Conservation (phyloP, 2,329 filamentous ascomycete species). For the Polychaeton citri region DNA sequence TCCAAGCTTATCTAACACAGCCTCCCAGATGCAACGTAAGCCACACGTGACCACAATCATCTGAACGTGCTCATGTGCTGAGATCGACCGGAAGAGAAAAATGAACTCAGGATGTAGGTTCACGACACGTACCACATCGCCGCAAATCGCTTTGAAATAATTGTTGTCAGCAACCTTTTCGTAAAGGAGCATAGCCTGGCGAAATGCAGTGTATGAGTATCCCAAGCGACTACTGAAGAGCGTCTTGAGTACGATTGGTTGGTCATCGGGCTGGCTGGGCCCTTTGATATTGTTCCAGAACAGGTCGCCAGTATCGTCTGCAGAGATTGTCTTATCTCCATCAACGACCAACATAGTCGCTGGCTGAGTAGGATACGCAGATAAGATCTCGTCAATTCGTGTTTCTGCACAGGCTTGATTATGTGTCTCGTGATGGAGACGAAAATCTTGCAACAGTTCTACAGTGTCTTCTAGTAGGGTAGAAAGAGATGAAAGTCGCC, state of each 20-base stretch:
- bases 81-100: slow-evolving; percentile 26
- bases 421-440: slow-evolving; percentile 22
- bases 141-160: slow-evolving; percentile 34
- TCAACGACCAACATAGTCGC: slow-evolving; percentile 45
- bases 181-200: slow-evolving; percentile 40
- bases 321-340: slow-evolving; percentile 42
- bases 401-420: slow-evolving; percentile 24
- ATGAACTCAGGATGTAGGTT: slow-evolving; percentile 36
- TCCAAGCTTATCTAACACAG: slow-evolving; percentile 32
- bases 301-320: slow-evolving; percentile 35
- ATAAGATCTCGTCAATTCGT: slow-evolving; percentile 23
- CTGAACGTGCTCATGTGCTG: slow-evolving; percentile 24
- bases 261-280: slow-evolving; percentile 25
- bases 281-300: slow-evolving; percentile 32
- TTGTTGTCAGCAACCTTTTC: slow-evolving; percentile 29
- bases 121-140: slow-evolving; percentile 28
- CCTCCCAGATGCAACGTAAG: slow-evolving; percentile 41
- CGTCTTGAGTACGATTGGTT: slow-evolving; percentile 36
- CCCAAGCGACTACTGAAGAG: slow-evolving; percentile 35
- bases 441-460: slow-evolving; percentile 26
- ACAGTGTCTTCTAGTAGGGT: slow-evolving; percentile 11
- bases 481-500: no score
- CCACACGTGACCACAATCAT: slow-evolving; percentile 45
- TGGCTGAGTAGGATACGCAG: slow-evolving; percentile 14
- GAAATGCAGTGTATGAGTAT: slow-evolving; percentile 43